Percentiles rank a stretch among this genome's conserved stretches.
Evolutionary conservation across 805 yeast genomes (phyloP).

Genomic region (Lachancea dasiensis): DNA sequence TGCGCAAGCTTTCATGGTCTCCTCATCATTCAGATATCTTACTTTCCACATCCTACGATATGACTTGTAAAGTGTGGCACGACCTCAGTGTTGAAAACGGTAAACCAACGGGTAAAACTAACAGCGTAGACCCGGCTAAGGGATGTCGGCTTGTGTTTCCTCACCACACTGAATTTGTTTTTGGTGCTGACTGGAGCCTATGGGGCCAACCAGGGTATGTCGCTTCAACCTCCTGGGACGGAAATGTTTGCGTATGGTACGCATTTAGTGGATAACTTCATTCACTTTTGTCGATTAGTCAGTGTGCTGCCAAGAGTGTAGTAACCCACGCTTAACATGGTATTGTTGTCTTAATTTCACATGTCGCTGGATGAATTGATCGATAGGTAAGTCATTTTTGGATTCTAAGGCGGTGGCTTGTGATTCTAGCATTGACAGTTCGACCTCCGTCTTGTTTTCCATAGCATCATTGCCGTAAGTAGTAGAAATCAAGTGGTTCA

Average conservation of each 20-base stretch:
- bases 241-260: constrained; percentile 87
- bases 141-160: constrained; percentile 57
- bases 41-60: constrained; percentile 79
- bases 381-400: constrained; percentile 27
- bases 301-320: constrained; percentile 36
- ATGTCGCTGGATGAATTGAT: constrained; percentile 39
- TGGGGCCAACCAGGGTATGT: constrained; percentile 98
- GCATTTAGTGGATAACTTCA: constrained; percentile 33
- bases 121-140: constrained; percentile 40
- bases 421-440: constrained; percentile 31
- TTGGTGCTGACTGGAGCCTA: constrained; percentile 90
- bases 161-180: constrained; percentile 79
- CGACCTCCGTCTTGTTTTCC: constrained; percentile 24
- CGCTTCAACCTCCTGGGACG: constrained; percentile 95
- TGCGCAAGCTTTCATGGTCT: constrained; percentile 78
- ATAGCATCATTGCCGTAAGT: constrained; percentile 37
- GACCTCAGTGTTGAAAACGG: constrained; percentile 61
- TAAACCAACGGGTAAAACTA: constrained; percentile 38
- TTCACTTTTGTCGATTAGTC: not conserved
- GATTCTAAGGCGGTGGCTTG: constrained; percentile 15
- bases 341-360: constrained; percentile 36
- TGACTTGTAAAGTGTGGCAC: constrained; percentile 85
- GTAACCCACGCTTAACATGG: constrained; percentile 42
- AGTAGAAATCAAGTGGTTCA: constrained; percentile 34
- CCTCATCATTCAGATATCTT: constrained; percentile 74